Evolutionary conservation across 345 rosid species (phyloP).

Genomic region (Zanthoxylum bungeanum): DNA sequence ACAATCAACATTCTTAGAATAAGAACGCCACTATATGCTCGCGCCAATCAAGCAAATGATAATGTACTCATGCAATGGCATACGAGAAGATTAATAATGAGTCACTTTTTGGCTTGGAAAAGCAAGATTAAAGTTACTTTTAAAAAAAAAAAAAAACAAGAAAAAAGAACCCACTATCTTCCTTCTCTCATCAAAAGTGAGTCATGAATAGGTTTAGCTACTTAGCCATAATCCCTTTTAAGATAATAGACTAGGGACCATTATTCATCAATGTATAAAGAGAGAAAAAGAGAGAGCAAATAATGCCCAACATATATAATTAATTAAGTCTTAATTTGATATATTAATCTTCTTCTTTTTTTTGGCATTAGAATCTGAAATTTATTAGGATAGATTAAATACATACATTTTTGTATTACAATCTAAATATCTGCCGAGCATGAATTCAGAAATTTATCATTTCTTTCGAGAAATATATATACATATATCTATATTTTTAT

Average conservation of each 20-base stretch:
- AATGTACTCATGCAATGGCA: conserved; percentile 12
- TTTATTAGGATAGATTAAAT: no score
- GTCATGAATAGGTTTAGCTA: neutral
- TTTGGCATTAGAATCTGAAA: no score
- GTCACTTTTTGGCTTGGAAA: conserved; percentile 20
- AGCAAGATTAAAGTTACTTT: conserved; percentile 14
- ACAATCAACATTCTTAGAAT: neutral
- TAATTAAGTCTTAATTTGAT: neutral
- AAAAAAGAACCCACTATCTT: conserved; percentile 18
- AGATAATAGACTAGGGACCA: conserved; percentile 11
- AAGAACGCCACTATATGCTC: neutral
- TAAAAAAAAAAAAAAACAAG: no score
- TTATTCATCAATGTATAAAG: neutral
- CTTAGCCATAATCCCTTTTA: neutral
- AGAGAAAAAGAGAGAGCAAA: conserved; percentile 14
- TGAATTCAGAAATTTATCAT: no score
- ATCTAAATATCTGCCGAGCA: no score
- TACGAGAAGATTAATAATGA: conserved; percentile 15
- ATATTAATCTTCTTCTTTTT: no score
- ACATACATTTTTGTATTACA: no score
- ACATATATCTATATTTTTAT: no score
- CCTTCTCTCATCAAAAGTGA: conserved; percentile 5
- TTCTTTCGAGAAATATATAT: no score
- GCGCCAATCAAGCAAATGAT: neutral
- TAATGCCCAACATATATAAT: conserved; percentile 24